Percentiles rank a stretch among this genome's conserved stretches.
Conservation (phyloP, 108 stramenopile species). For the Epithemia pelagica region DNA sequence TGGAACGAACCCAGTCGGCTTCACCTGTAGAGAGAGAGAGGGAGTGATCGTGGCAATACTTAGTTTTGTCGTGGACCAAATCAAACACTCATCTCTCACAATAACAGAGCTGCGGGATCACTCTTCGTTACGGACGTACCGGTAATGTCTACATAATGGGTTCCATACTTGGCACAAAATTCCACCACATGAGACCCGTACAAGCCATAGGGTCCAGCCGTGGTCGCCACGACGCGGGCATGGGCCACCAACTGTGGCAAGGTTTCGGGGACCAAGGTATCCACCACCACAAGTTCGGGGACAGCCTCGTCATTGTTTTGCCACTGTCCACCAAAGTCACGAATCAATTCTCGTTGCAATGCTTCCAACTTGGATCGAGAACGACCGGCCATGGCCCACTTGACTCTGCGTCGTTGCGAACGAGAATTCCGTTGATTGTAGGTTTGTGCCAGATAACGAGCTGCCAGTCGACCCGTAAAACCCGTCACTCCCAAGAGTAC, state of each 20-base stretch:
- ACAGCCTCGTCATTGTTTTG: not conserved
- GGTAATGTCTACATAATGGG: conserved; percentile 91
- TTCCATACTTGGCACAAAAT: conserved; percentile 76
- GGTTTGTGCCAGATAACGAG: conserved; percentile 48
- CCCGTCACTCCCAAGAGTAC: conserved; percentile 84
- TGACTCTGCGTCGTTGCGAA: conserved; percentile 6
- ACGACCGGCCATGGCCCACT: conserved; percentile 82
- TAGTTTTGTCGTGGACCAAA: conserved; percentile 19
- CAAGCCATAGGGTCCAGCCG: conserved; percentile 83
- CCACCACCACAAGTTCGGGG: conserved; percentile 25
- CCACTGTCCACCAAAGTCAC: conserved; percentile 26
- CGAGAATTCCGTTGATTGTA: conserved; percentile 23
- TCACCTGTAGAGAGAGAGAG: too few relatives aligned
- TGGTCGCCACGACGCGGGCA: conserved; percentile 69
- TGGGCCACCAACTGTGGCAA: conserved; percentile 54
- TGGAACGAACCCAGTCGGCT: conserved; percentile 69
- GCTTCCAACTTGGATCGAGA: conserved; percentile 39
- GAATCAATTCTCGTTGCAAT: conserved; percentile 23
- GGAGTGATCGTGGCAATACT: conserved; percentile 1
- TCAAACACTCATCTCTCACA: not conserved
- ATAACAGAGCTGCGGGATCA: not conserved
- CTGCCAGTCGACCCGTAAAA: conserved; percentile 79
- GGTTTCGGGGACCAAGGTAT: conserved; percentile 53
- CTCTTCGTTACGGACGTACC: too few relatives aligned
- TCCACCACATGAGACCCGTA: conserved; percentile 82